Percentiles rank a stretch among this genome's conserved stretches.
Conservation (phyloP, 352 stramenopile species). For the Phytopythium boreale region DNA sequence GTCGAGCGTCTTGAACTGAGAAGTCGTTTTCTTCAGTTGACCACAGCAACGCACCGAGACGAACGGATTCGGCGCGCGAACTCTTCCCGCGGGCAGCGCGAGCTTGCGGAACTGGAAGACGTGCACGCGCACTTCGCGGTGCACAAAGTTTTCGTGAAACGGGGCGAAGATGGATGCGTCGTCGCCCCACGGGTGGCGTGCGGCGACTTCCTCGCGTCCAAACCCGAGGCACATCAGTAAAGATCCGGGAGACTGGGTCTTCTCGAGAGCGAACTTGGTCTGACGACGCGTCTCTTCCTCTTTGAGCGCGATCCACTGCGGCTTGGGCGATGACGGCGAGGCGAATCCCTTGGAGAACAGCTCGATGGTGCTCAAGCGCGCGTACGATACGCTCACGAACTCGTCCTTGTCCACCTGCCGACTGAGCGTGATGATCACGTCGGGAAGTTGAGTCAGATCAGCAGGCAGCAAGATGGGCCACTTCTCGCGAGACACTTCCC, state of each 20-base stretch:
- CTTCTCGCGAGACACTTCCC: conserved; percentile 48
- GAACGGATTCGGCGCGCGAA: conserved; percentile 67
- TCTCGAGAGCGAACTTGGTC: conserved; percentile 51
- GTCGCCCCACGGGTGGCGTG: conserved; percentile 46
- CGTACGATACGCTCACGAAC: conserved; percentile 57
- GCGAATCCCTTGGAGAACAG: conserved; percentile 43
- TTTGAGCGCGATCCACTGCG: conserved; percentile 51
- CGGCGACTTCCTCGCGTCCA: conserved; percentile 63
- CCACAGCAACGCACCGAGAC: conserved; percentile 77
- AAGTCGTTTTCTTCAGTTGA: conserved; percentile 44
- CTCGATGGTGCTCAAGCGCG: conserved; percentile 35
- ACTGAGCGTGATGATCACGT: conserved; percentile 66
- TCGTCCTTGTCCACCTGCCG: conserved; percentile 55
- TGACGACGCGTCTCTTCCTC: conserved; percentile 63
- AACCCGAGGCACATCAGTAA: conserved; percentile 61
- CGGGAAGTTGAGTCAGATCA: conserved; percentile 65
- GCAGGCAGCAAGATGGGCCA: conserved; percentile 51
- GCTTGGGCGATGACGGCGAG: conserved; percentile 13
- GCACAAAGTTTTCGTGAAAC: conserved; percentile 43
- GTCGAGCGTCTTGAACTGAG: conserved; percentile 51
- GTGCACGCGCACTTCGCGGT: conserved; percentile 75
- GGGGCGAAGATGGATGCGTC: conserved; percentile 37
- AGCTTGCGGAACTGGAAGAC: conserved; percentile 79
- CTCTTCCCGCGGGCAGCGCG: conserved; percentile 36
- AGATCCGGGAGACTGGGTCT: conserved; percentile 41